Percentiles rank a stretch among this genome's conserved stretches.
Conservation (phyloP, 169 alveolate genomes). For the Plasmodium gonderi region DNA sequence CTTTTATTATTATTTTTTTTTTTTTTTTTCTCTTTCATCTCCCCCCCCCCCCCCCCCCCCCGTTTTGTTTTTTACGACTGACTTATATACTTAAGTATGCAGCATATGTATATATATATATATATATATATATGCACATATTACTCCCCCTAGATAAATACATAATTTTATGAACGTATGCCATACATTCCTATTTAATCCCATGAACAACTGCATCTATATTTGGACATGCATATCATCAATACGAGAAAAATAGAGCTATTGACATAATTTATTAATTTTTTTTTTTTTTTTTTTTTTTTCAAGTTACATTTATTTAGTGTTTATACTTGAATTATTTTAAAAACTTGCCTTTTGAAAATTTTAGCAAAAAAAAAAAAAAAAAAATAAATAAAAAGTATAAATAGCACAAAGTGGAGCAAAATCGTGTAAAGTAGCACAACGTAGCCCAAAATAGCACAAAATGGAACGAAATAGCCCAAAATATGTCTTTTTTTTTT, state of each 20-base stretch:
- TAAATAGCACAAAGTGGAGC: no score
- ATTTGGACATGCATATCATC: background rate
- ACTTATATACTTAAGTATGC: background rate
- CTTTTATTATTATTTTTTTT: background rate
- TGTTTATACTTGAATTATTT: conserved; percentile 8
- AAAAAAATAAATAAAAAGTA: conserved; percentile 9
- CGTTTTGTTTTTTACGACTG: background rate
- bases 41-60: background rate
- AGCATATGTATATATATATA: background rate
- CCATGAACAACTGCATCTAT: background rate
- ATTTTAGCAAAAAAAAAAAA: background rate
- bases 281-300: background rate
- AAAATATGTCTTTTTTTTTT: no score
- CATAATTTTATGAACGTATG: background rate
- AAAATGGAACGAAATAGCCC: no score
- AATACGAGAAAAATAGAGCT: no score
- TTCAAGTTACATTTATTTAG: background rate
- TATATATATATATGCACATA: background rate
- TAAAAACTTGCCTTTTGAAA: conserved; percentile 46
- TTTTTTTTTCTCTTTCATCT: background rate
- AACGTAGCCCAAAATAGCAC: no score
- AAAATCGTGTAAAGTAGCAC: no score
- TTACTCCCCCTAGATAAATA: background rate
- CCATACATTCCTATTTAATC: background rate
- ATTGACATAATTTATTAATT: background rate